Percentiles rank a stretch among this genome's conserved stretches.
Evolutionary conservation across 176 grass and related monocot species (phyloP).

Genomic region (Areca catechu): DNA sequence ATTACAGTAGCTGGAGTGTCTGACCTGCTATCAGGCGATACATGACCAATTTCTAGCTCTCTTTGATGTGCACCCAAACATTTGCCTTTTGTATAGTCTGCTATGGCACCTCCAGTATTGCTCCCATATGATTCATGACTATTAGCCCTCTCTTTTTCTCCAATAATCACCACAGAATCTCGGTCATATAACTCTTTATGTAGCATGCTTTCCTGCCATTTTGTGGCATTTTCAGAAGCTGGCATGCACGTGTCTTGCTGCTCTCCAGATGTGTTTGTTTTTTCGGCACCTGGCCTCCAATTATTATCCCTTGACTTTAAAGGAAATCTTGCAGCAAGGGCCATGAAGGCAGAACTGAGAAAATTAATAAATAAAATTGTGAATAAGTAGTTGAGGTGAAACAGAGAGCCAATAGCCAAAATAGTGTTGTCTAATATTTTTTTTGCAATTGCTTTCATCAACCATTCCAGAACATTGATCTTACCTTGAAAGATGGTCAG

Average conservation of each 20-base stretch:
- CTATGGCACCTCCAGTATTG: constrained; percentile 21
- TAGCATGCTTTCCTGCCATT: constrained; percentile 39
- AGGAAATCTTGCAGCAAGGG: constrained; percentile 60
- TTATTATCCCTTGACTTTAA: constrained; percentile 21
- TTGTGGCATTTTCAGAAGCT: constrained; percentile 34
- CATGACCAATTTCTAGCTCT: constrained; percentile 6
- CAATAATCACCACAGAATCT: constrained; percentile 32
- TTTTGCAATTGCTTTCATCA: too few relatives aligned
- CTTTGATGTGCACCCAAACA: constrained; percentile 24
- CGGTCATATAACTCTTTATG: constrained; percentile 42
- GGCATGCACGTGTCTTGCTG: constrained; percentile 29
- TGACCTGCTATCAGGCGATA: constrained; percentile 33
- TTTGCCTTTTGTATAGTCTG: constrained; percentile 16
- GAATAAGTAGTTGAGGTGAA: too few relatives aligned
- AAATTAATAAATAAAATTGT: constrained; percentile 8
- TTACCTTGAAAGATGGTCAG: constrained; percentile 93
- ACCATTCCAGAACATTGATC: constrained; percentile 16
- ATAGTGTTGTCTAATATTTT: too few relatives aligned
- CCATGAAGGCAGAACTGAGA: constrained; percentile 78
- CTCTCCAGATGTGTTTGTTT: constrained; percentile 13
- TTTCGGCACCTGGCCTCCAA: constrained; percentile 23
- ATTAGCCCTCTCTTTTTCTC: constrained; percentile 54
- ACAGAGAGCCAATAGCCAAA: too few relatives aligned
- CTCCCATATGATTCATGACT: constrained; percentile 51
- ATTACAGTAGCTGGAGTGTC: constrained; percentile 11